These are phyloP conservation scores for Saprolegnia diclina DNA, from an alignment of 352 stramenopile genomes.

Conservation along the genomic window DNA sequence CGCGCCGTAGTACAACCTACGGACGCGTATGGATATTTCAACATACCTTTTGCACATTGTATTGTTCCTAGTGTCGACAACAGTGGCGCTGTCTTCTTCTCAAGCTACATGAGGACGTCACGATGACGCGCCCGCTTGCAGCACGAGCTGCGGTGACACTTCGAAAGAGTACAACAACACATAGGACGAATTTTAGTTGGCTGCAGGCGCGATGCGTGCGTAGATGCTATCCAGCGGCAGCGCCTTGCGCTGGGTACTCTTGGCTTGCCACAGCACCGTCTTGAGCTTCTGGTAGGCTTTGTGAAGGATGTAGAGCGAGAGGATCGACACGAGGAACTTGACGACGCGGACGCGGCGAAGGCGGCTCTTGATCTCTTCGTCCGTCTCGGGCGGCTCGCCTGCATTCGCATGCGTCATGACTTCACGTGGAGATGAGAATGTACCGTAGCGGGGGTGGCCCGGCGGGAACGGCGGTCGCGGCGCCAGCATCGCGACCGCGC, in stretches of 20 bases:
- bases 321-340: constrained; percentile 66
- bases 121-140: too few species aligned
- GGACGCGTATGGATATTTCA: not conserved
- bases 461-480: constrained; percentile 57
- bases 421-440: not conserved
- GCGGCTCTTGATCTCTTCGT: constrained; percentile 70
- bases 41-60: not conserved
- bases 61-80: not conserved
- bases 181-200: too few species aligned
- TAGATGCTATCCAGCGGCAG: not conserved
- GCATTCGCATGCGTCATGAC: not conserved
- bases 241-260: not conserved
- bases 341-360: constrained; percentile 67
- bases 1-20: not conserved
- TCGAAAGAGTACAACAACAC: too few species aligned
- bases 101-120: not conserved
- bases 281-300: not conserved
- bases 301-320: constrained; percentile 1
- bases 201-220: not conserved
- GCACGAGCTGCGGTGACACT: too few species aligned
- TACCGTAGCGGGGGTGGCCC: constrained; percentile 67
- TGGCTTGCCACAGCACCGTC: not conserved
- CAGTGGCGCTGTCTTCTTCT: not conserved
- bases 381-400: constrained; percentile 50
- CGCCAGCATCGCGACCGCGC: constrained; percentile 59